Evolutionary conservation across 257 asterid genomes (phyloP).

Genomic region (Fraxinus anomala): DNA sequence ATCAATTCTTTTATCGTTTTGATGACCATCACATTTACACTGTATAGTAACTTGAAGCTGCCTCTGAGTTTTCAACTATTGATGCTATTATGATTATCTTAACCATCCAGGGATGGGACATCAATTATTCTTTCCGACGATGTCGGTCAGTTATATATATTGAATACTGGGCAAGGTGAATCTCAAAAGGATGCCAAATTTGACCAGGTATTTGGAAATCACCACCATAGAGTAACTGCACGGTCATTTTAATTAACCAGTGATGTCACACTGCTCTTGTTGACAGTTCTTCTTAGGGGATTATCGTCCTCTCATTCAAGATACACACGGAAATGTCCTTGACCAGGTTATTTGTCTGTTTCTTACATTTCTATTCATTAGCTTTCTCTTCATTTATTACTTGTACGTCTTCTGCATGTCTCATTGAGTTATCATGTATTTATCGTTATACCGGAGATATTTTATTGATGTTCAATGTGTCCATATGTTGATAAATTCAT

Average conservation of each 20-base stretch:
- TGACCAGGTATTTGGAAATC: constrained; percentile 68
- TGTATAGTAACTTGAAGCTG: constrained; percentile 13
- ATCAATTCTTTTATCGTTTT: constrained; percentile 9
- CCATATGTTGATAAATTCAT: not conserved
- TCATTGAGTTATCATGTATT: not conserved
- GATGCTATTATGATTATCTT: constrained; percentile 28
- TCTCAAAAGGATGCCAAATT: constrained; percentile 85
- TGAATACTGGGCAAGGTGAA: constrained; percentile 96
- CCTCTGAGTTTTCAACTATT: constrained; percentile 23
- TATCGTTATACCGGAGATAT: constrained; percentile 6
- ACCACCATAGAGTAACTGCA: constrained; percentile 10
- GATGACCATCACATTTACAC: constrained; percentile 8
- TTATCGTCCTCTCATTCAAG: constrained; percentile 93
- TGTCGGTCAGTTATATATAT: constrained; percentile 83
- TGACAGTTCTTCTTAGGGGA: constrained; percentile 93
- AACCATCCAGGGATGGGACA: constrained; percentile 84
- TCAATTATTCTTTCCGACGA: constrained; percentile 95
- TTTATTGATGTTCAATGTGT: constrained; percentile 3
- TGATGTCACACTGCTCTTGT: constrained; percentile 34
- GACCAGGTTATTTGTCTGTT: constrained; percentile 68
- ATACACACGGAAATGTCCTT: constrained; percentile 88
- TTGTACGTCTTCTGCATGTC: constrained; percentile 1
- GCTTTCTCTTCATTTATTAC: constrained; percentile 2
- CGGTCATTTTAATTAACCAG: constrained; percentile 18
- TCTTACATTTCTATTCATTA: constrained; percentile 1